Percentiles rank a stretch among this genome's conserved stretches.
Conservation (phyloP, 805 yeast genomes). For the Lachancea kluyveri region DNA sequence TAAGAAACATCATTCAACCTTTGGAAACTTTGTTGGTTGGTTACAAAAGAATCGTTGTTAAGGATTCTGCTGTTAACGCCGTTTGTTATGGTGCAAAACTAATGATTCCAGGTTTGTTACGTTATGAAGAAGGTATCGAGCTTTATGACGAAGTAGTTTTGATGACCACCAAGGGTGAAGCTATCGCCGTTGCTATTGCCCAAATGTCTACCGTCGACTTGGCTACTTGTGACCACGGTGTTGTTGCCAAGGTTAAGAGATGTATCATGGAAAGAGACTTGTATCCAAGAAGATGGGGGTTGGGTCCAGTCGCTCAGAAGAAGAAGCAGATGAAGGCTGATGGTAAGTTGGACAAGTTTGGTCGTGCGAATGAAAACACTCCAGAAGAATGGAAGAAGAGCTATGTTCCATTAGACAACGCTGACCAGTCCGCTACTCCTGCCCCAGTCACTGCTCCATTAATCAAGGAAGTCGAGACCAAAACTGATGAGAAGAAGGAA, state of each 20-base stretch:
- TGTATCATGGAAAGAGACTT: conserved; percentile 99
- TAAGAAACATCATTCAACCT: conserved; percentile 91
- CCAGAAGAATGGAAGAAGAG: conserved; percentile 88
- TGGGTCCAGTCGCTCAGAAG: conserved; percentile 97
- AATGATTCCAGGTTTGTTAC: conserved; percentile 96
- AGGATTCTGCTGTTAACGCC: conserved; percentile 93
- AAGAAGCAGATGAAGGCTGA: conserved; percentile 97
- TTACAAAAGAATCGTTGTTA: conserved; percentile 93
- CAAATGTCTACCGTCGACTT: conserved; percentile 98
- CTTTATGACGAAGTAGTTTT: conserved; percentile 95
- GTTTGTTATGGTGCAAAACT: conserved; percentile 98
- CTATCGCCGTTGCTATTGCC: conserved; percentile 96
- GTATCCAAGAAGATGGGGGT: conserved; percentile 99
- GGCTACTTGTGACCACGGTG: conserved; percentile 96
- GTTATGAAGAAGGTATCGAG: conserved; percentile 97
- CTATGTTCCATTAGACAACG: conserved; percentile 64
- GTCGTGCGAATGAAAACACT: conserved; percentile 88
- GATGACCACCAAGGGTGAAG: conserved; percentile 99
- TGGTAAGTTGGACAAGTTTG: conserved; percentile 94
- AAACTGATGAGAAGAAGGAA: conserved; percentile 36
- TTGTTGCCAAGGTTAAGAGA: conserved; percentile 97
- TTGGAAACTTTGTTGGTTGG: conserved; percentile 90
- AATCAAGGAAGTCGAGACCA: conserved; percentile 33
- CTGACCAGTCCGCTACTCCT: conserved; percentile 41
- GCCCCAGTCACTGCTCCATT: conserved; percentile 40